phyloP scores from a whole-genome alignment of 495 filamentous ascomycete genomes.

The Penicillium herquei region DNA sequence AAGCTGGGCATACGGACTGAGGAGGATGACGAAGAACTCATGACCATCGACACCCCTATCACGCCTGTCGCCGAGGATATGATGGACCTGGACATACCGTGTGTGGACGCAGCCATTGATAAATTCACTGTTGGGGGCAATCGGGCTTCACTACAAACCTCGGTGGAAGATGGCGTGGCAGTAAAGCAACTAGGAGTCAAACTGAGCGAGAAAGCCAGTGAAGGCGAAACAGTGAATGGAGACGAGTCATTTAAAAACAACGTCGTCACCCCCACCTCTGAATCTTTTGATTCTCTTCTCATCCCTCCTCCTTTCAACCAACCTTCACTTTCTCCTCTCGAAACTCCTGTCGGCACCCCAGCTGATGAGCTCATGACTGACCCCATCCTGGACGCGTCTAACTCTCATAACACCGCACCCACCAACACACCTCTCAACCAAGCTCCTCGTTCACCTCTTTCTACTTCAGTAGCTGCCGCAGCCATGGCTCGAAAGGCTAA shows the following conservation, averaged over 20 bases:
- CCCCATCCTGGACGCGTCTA: constrained; percentile 1
- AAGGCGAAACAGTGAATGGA: constrained; percentile 3
- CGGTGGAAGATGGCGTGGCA: constrained; percentile 3
- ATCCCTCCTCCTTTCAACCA: not conserved
- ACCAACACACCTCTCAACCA: constrained; percentile 4
- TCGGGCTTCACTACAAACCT: not conserved
- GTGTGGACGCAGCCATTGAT: constrained; percentile 5
- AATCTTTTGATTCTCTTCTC: constrained; percentile 8
- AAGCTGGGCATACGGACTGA: constrained; percentile 8
- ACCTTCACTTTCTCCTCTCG: constrained; percentile 7
- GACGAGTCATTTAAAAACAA: constrained; percentile 7
- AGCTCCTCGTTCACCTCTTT: constrained; percentile 1
- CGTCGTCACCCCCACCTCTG: constrained; percentile 13
- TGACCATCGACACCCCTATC: constrained; percentile 12
- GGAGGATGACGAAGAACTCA: constrained; percentile 3
- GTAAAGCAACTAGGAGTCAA: not conserved
- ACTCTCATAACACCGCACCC: not conserved
- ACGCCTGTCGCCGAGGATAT: constrained; percentile 18
- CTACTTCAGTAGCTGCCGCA: not conserved
- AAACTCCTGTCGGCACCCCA: constrained; percentile 4
- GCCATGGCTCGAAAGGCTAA: constrained; percentile 3
- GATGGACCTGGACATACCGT: constrained; percentile 4
- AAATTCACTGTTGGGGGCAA: constrained; percentile 5
- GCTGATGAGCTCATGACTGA: constrained; percentile 8
- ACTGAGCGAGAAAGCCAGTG: not conserved